Conservation (phyloP, 1,139 yeast genomes). For the Spathaspora jeffriesii region DNA sequence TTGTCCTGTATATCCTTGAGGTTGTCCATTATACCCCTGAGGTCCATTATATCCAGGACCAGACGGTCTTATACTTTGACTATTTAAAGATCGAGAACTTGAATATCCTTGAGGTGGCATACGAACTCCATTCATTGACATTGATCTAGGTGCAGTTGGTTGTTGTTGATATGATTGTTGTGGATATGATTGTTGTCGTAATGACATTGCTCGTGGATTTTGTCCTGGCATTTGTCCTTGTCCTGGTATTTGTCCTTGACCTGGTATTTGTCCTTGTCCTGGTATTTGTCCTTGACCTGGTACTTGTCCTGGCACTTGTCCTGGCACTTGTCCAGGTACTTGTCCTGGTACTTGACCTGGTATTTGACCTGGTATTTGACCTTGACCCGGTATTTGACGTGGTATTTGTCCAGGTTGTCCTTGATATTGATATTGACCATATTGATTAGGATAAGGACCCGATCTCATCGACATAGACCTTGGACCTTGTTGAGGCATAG, state of each 20-base stretch:
- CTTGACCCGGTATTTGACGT: neutral
- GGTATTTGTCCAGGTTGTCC: neutral
- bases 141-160: constrained; percentile 20
- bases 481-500: constrained; percentile 15
- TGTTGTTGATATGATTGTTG: constrained; percentile 1
- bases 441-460: constrained; percentile 11
- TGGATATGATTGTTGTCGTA: constrained; percentile 7
- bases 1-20: no score
- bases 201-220: constrained; percentile 16
- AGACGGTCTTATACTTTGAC: constrained; percentile 7
- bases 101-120: constrained; percentile 11
- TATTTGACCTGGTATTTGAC: neutral
- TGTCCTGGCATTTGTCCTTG: no score
- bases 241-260: no score
- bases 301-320: no score
- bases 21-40: no score
- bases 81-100: constrained; percentile 13
- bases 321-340: constrained; percentile 5
- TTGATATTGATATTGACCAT: neutral
- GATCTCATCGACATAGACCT: constrained; percentile 16
- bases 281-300: no score
- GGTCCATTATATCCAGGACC: no score
- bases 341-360: constrained; percentile 3
- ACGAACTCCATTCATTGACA: constrained; percentile 23
- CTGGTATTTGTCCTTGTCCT: no score